phyloP scores from a whole-genome alignment of 192 early-diverging fungal genomes.

The Mortierella antarctica region DNA sequence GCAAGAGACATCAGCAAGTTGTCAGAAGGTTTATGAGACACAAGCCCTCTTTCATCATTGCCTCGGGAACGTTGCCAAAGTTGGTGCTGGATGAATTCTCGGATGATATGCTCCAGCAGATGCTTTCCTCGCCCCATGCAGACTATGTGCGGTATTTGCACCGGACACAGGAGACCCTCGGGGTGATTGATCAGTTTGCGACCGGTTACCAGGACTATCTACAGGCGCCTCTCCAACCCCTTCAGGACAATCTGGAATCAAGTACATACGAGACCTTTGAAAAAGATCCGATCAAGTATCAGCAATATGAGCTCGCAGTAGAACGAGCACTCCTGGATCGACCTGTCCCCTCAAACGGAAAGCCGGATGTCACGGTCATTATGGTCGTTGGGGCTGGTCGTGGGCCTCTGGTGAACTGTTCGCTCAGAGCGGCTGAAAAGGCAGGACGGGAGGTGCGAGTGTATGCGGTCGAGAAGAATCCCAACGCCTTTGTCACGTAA shows the following conservation, averaged over 20 bases:
- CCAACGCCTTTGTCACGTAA: constrained; percentile 90
- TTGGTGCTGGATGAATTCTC: constrained; percentile 44
- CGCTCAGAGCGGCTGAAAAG: constrained; percentile 78
- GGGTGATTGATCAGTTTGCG: constrained; percentile 79
- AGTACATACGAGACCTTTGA: constrained; percentile 98
- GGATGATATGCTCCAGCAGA: constrained; percentile 50
- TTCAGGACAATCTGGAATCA: constrained; percentile 95
- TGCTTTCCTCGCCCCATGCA: constrained; percentile 68
- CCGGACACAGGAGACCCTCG: constrained; percentile 66
- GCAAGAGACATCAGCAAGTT: constrained; percentile 79
- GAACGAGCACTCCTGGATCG: constrained; percentile 67
- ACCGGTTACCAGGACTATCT: constrained; percentile 91
- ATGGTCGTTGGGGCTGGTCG: constrained; percentile 97
- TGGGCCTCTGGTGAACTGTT: constrained; percentile 92
- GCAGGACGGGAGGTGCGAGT: constrained; percentile 71
- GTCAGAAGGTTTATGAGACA: constrained; percentile 62
- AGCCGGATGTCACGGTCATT: constrained; percentile 67
- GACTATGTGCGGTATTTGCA: constrained; percentile 86
- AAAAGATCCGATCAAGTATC: constrained; percentile 94
- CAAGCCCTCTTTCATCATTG: constrained; percentile 55
- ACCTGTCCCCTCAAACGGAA: constrained; percentile 34
- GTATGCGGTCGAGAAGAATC: constrained; percentile 96
- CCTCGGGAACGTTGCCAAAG: constrained; percentile 36
- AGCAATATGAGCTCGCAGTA: constrained; percentile 83
- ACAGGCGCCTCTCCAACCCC: constrained; percentile 86